Evolutionary conservation across 2,329 filamentous ascomycete genomes (phyloP), one percentile per base, ranked within the genome.

Genomic region (Tolypocladium amazonense): DNA sequence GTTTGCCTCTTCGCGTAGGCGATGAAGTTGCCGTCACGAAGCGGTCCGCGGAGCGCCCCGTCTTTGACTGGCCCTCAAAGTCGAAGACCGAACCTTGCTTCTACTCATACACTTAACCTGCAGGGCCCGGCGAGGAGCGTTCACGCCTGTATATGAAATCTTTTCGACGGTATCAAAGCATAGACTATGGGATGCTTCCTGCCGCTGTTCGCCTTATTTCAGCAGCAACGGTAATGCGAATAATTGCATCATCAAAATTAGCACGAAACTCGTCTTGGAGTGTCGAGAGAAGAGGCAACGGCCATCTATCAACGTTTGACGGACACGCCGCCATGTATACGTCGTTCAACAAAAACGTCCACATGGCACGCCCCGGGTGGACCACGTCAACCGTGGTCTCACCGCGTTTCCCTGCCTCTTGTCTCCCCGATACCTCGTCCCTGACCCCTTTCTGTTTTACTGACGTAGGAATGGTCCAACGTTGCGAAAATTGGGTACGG

Each of bases 1-100:
- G 66, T 25, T 63, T 71, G 20, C 66, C 67, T 55, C 71, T 88
- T 56, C 71, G 70, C 2, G 77, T 87, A 41, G 84, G 85, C 1
- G 81, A 88, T 70, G 73, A 79, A 54, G 78, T 87, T 61, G 66
- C 70, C 35, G 80, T 88, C 54, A 77, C 76, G 11, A 77, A 73
- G 65, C 75, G 77, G 56, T 79, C 78, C 56, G 65, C 71, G 25
- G 77, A 84, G 65, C 75, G 83, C 62, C 81, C 83, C 33, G 76
- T 79, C 30, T 84, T 74, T 72, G 77, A 81, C 62, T 83, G 80
- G 80, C 76, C 78, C 18, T 38, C 68, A 52, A 64, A 59, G n/a
- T 62, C 62, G 61, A 57, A 60, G 57, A 4, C n/a, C 52, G 55
- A 47, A 33, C 65, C 67, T n/a, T 60, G 66, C 45, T 68, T 69